Evolutionary conservation across 192 early-diverging fungal genomes (phyloP), one percentile per base, ranked within the genome.

Genomic region (Gaertneriomyces semiglobifer): DNA sequence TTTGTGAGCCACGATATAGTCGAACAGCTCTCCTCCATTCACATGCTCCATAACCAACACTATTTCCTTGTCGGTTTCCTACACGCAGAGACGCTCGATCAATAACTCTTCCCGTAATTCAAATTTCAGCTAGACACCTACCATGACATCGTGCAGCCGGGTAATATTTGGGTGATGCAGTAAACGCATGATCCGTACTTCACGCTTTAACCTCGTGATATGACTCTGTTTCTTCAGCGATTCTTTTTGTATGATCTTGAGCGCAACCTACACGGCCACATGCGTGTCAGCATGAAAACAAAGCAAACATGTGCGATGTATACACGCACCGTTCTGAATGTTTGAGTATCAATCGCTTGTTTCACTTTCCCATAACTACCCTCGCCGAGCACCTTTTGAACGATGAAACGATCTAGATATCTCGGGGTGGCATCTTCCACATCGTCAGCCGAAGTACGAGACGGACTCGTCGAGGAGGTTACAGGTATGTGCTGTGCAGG

Each of bases 331-430:
- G 65, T 78, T 66, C 90, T 84, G 38, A 86, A 84, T 3, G 84
- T 88, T 19, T 82, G 78, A 1, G 83, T 84, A 75, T 96, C 92
- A 44, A 84, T 79, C 18, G 89, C 93, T 40, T 94, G 84, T 73
- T 95, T 94, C 53, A 98, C 95, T 74, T 94, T 95, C 45, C 95
- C 95, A 66, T 98, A 92, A n/a, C 90, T 89, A 42, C 95, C 95
- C 45, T 93, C 86, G 5, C 95, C 95, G 7, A 98, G 79, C 65
- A 92, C 88, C 56, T 83, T 86, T 18, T 90, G 75, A 9, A 98
- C 83, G 75, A 88, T 85, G 75, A 94, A 98, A 57, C 95, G 87
- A 66, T 98, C 95, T 67, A 98, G 8, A 57, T 38, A 57, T 25
- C 18, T 57, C 39, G 48, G 2, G 2, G 25, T 33, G 25, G 25